Conservation (phyloP, 2,329 filamentous ascomycete species). For the Aspergillus tanneri region DNA sequence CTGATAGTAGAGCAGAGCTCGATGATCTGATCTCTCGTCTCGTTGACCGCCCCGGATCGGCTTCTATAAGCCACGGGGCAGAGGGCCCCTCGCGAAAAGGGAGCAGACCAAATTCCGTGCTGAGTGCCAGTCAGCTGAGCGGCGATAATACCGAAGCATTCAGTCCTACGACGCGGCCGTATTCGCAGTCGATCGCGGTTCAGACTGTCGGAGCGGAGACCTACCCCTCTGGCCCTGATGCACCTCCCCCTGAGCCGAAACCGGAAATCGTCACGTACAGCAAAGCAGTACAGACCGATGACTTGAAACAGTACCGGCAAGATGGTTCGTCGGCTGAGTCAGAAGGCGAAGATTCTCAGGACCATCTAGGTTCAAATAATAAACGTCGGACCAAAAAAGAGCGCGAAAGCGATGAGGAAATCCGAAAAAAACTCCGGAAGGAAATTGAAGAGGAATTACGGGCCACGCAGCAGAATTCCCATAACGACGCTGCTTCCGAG, state of each 20-base stretch:
- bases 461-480: constrained; percentile 57
- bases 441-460: constrained; percentile 93
- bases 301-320: constrained; percentile 60
- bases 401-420: constrained; percentile 81
- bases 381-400: constrained; percentile 78
- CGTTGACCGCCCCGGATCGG: constrained; percentile 73
- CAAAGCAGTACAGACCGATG: constrained; percentile 89
- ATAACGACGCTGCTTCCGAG: constrained; percentile 38
- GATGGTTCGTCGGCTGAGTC: constrained; percentile 58
- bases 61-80: constrained; percentile 57
- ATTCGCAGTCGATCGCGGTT: constrained; percentile 51
- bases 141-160: constrained; percentile 57
- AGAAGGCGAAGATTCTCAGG: constrained; percentile 61
- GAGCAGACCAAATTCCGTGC: constrained; percentile 81
- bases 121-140: constrained; percentile 79
- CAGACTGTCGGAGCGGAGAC: constrained; percentile 74
- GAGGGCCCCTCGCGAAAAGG: constrained; percentile 51
- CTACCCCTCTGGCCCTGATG: constrained; percentile 76
- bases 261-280: constrained; percentile 90
- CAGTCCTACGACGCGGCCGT: constrained; percentile 40
- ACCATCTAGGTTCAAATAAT: constrained; percentile 55
- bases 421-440: constrained; percentile 76
- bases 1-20: constrained; percentile 67
- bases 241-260: constrained; percentile 52
- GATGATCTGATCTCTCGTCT: constrained; percentile 82